Evolutionary conservation across 805 yeast species (phyloP), one percentile per base, ranked within the genome.

Genomic region (Zygosaccharomyces bisporus): DNA sequence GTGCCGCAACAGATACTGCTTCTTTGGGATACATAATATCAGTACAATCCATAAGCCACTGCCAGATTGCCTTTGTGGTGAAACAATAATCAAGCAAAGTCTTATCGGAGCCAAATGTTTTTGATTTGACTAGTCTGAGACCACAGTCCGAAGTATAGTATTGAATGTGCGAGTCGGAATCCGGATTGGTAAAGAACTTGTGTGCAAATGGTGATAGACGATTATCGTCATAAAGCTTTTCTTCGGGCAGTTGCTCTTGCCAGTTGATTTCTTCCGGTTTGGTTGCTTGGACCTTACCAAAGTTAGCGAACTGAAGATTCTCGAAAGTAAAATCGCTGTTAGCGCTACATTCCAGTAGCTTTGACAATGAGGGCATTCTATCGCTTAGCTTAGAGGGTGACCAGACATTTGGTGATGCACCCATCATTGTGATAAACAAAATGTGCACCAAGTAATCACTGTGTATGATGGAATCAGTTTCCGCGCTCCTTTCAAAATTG

Each of bases 1-100:
- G 56, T 3, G 72, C 68, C 0, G 81, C 77, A 9, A 83, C 63
- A 17, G 73, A 73, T 0, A 69, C 57, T 0, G 87, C 83, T 46
- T 79, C 86, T 9, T 67, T 66, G 0, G 64, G 58, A 41, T 72
- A 72, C 52, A 80, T 60, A 1, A 82, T 69, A 56, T 86, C 93
- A 0, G 96, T 85, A 57, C 96, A 89, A 51, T 91, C 98, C 78
- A 83, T 73, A 5, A 91, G 57, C 95, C 96, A 91, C 57, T 89
- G 96, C 64, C 81, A 75, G 0, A 83, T 68, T 0, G 93, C 83
- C 54, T 84, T 84, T 0, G 96, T 95, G 1, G 85, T 74, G 49
- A 86, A 73, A 43, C 80, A 74, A 53, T 72, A 73, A n/a, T 71
- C 66, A 2, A 73, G 56, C 1, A 54, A 45, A 1, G 56, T 55